Conservation (phyloP, 2,329 filamentous ascomycete genomes). For the Fusarium sp. region DNA sequence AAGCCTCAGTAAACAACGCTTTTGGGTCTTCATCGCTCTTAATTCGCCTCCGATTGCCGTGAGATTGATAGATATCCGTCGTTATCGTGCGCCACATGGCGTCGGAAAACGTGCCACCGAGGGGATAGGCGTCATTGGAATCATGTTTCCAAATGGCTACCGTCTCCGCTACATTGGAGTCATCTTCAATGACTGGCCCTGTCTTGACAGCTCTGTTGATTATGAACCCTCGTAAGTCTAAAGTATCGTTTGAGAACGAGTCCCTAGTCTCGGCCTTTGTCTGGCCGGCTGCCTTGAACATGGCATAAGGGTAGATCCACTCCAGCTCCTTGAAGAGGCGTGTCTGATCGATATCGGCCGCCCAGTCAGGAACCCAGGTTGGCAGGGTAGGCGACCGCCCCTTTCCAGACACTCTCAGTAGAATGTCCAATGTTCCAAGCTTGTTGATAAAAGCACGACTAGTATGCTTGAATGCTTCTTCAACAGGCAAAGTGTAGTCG, state of each 20-base stretch:
- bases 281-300: not conserved
- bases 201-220: not conserved
- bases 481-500: not conserved
- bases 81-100: not conserved
- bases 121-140: not conserved
- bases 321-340: not conserved
- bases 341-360: not conserved
- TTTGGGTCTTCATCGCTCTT: not conserved
- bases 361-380: not conserved
- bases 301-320: not conserved
- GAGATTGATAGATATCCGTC: not conserved
- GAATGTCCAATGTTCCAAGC: not conserved
- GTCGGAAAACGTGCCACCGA: not conserved
- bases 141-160: not conserved
- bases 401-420: not conserved
- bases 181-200: too few relatives aligned
- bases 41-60: not conserved
- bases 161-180: too few relatives aligned
- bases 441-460: not conserved
- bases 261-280: not conserved
- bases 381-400: not conserved
- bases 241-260: not conserved
- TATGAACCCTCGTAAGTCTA: not conserved
- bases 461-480: not conserved
- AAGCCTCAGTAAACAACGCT: not conserved